Base-by-base conservation (phyloP, 2,329 filamentous ascomycete species). In the Phialocephala subalpina region DNA sequence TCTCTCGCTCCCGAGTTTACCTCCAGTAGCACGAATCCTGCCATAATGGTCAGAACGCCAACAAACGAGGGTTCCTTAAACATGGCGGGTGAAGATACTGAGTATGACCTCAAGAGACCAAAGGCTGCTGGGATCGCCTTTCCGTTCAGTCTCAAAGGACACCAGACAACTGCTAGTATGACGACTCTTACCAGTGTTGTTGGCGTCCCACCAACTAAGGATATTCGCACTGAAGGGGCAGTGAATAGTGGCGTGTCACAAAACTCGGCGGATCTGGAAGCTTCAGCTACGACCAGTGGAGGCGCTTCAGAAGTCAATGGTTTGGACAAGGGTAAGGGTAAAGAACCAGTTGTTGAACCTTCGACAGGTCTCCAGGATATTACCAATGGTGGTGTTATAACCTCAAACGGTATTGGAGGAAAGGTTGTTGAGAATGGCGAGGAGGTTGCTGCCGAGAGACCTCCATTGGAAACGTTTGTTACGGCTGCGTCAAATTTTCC, bases 101-200 rank as follows among this genome's bases (percentile, higher is more conserved):
- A 81, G 73, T 72, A 84, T 53, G 78, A 83, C 68, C 86, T 86
- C 5, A 91, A 90, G 73, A 82, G 91, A 2, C 89, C 91, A 0
- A 88, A 88, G 55, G 82, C 91, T 6, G 87, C 87, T 22, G 89
- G 90, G 0, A 86, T 93, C 29, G 90, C 92, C 0, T 85, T 92
- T 71, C 92, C 92, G 0, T 94, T 94, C 74, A 91, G 86, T 64
- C 77, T 94, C 16, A 84, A 85, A 60, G 85, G 85, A 69, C 84
- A 90, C 22, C 72, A 76, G 27, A 75, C 75, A 3, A 91, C 87
- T 20, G 89, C 89, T 0, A 93, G 90, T 78, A 92, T 91, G 84
- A 79, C 90, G 60, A 93, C 91, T 0, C 78, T 93, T 22, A 77
- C 78, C 33, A 82, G 80, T 67, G 67, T 77, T 2, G 70, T 76